Evolutionary conservation across 331 rosid species (phyloP).

Genomic region (Cydonia oblonga): DNA sequence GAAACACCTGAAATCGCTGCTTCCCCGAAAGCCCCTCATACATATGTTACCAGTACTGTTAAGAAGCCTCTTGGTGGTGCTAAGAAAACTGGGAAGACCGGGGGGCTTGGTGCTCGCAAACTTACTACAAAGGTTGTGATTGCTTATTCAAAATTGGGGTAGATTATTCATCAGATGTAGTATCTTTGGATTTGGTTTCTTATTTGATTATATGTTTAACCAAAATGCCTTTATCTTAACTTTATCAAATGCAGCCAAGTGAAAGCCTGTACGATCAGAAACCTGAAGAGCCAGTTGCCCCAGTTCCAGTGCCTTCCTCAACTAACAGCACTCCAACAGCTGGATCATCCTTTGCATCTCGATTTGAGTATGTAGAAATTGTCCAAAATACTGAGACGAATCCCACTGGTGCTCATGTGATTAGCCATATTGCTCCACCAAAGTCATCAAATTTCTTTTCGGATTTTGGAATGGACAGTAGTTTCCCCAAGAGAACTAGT

Average conservation of each 20-base stretch:
- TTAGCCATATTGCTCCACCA: slow-evolving; percentile 69
- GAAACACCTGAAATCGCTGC: slow-evolving; percentile 47
- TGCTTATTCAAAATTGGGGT: slow-evolving; percentile 5
- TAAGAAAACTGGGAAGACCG: slow-evolving; percentile 63
- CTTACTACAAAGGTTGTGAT: slow-evolving; percentile 47
- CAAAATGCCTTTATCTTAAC: not conserved
- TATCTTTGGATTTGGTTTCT: not conserved
- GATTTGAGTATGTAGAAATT: slow-evolving; percentile 90
- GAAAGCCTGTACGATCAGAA: slow-evolving; percentile 87
- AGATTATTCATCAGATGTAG: not conserved
- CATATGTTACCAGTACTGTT: slow-evolving; percentile 38
- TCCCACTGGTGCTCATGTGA: slow-evolving; percentile 43
- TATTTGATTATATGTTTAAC: slow-evolving; percentile 1
- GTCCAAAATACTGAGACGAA: slow-evolving; percentile 58
- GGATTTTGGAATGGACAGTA: slow-evolving; percentile 80
- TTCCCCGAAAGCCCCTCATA: slow-evolving; percentile 53
- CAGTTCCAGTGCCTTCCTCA: slow-evolving; percentile 45
- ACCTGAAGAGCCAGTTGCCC: slow-evolving; percentile 81
- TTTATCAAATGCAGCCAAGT: slow-evolving; percentile 51
- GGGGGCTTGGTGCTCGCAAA: slow-evolving; percentile 97
- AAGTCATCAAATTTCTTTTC: slow-evolving; percentile 87
- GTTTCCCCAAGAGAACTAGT: slow-evolving; percentile 46
- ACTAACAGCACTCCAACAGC: slow-evolving; percentile 35
- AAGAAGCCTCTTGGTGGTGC: slow-evolving; percentile 88
- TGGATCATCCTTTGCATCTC: slow-evolving; percentile 61